Percentiles rank a stretch among this genome's conserved stretches.
Conservation (phyloP, 2,329 filamentous ascomycete species). For the Exophiala bonariae region DNA sequence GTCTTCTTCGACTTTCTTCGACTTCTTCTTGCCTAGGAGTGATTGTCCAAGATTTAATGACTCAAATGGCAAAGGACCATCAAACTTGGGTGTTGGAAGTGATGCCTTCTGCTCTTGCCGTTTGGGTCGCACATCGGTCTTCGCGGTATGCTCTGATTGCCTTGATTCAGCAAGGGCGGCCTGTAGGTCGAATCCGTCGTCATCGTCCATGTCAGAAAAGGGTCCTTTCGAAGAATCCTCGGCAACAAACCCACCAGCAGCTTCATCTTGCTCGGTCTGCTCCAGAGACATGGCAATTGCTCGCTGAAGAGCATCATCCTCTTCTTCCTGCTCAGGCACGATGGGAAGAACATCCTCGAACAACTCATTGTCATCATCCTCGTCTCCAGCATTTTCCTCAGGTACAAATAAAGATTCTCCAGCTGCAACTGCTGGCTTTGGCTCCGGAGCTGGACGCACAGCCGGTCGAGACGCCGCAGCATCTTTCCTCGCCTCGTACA, state of each 20-base stretch:
- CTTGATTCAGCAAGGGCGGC: conserved; percentile 73
- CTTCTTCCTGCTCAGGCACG: conserved; percentile 35
- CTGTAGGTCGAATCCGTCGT: conserved; percentile 75
- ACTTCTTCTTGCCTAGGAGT: conserved; percentile 52
- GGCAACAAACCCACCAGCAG: conserved; percentile 52
- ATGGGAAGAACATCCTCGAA: conserved; percentile 53
- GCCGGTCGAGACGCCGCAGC: conserved; percentile 4
- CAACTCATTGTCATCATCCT: conserved; percentile 53
- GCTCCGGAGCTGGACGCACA: conserved; percentile 2
- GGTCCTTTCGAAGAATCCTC: conserved; percentile 47
- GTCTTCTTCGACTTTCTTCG: conserved; percentile 53
- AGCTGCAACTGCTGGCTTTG: conserved; percentile 29
- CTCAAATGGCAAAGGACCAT: conserved; percentile 86
- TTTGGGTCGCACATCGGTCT: conserved; percentile 51
- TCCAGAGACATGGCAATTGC: conserved; percentile 85
- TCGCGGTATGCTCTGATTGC: conserved; percentile 51
- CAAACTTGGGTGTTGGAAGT: conserved; percentile 47
- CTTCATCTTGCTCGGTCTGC: conserved; percentile 40
- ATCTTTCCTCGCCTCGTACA: conserved; percentile 45
- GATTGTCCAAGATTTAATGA: conserved; percentile 70
- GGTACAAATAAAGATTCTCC: conserved; percentile 59
- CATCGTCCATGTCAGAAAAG: conserved; percentile 54
- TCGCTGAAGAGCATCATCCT: conserved; percentile 73
- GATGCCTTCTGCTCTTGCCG: conserved; percentile 32
- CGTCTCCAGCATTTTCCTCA: conserved; percentile 41